phyloP scores from a whole-genome alignment of 2,329 filamentous ascomycete species.

The Cercospora citrullina region DNA sequence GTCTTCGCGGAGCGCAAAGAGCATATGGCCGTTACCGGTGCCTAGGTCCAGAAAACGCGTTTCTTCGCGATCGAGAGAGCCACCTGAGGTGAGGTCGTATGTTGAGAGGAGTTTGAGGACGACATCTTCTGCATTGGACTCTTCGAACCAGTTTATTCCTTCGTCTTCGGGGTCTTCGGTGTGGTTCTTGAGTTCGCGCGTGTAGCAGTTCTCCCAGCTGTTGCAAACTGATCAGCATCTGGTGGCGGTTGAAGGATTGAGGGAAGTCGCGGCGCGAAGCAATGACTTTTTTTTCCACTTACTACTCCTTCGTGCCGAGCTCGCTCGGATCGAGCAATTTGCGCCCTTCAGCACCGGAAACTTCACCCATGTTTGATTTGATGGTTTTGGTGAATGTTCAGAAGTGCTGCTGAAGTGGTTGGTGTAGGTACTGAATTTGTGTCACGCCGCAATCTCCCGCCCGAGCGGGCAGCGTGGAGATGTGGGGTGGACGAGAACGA shows the following conservation, averaged over 20 bases:
- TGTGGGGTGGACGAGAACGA: background rate
- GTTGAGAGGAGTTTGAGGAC: conserved; percentile 63
- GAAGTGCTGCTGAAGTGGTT: background rate
- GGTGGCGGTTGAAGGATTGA: background rate
- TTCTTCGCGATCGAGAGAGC: conserved; percentile 47
- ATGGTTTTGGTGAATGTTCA: background rate
- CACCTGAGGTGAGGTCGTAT: conserved; percentile 51
- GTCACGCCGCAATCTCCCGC: background rate
- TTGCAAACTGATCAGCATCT: conserved; percentile 13
- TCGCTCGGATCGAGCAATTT: conserved; percentile 67
- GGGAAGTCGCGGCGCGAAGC: background rate
- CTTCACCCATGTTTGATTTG: background rate
- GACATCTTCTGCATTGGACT: conserved; percentile 82
- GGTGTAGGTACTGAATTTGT: background rate
- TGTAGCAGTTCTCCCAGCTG: conserved; percentile 65
- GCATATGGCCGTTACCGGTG: conserved; percentile 87
- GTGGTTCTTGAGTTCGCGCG: conserved; percentile 70
- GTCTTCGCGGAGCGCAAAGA: conserved; percentile 73
- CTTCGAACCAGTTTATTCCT: conserved; percentile 95
- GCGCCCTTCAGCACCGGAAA: conserved; percentile 11
- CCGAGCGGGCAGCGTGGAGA: background rate
- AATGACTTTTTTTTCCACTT: conserved; percentile 41
- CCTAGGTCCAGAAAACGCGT: conserved; percentile 79
- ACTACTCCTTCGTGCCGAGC: conserved; percentile 92
- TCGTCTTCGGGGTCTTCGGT: conserved; percentile 70